Base-by-base conservation (phyloP, 768 basidiomycete species). In the Suillus clintonianus region DNA sequence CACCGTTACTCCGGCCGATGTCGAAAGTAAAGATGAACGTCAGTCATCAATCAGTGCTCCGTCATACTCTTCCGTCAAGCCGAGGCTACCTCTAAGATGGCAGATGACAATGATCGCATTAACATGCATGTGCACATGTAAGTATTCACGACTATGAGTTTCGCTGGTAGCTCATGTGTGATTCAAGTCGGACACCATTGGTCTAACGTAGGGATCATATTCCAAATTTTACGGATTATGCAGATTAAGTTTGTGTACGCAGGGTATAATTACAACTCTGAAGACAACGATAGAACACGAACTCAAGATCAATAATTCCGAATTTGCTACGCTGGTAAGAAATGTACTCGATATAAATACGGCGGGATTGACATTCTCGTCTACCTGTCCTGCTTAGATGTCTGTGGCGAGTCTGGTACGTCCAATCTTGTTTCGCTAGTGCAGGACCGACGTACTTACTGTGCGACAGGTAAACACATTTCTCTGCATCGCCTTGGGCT, bases 201-300 rank as follows among this genome's bases (percentile, higher is more conserved):
- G 79, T 80, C 78, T 17, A 79, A 78, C 64, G 78, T 79, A 63
- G 62, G 77, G 65, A 60, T n/a, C 50, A 34, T n/a, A 48, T 48
- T 24, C 14, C 6, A 14, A 34, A 55, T 54, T 50, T 36, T 5
- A 42, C n/a, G 13, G 1, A n/a, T 22, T 30, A 11, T 27, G 24
- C 10, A 22, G 8, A 51, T 51, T 27, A 30, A 17, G 19, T 51
- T 15, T 8, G 7, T 24, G 51, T 60, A 55, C 19, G 7, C 62
- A 80, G 79, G 78, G 76, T 45, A 67, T 80, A 32, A 78, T 79
- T 64, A 77, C 79, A 74, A 69, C 80, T 2, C 65, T 79, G 61
- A 81, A 79, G 67, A 80, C 79, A 9, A 81, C 79, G 9, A 80
- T 81, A 68, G 78, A 80, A 61, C 77, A 77, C 42, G 74, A 79